Base-by-base conservation (phyloP, 2,329 filamentous ascomycete genomes). In the Beauveria bassiana region DNA sequence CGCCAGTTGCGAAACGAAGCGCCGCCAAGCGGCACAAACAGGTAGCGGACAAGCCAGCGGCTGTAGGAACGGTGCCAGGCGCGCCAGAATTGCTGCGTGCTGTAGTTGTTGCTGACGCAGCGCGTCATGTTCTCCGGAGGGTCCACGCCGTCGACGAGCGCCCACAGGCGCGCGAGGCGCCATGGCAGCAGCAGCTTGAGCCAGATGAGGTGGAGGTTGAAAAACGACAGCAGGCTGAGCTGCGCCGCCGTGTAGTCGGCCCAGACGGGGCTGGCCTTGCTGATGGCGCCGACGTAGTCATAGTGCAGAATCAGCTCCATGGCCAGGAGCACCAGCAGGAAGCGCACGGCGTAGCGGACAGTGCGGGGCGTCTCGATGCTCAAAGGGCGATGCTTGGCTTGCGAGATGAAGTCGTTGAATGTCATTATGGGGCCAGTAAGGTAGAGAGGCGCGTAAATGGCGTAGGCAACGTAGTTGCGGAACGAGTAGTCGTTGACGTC, bases 111-210 rank as follows among this genome's bases (percentile, higher is more conserved):
- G 70, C 87, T 93, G 76, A 97, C 91, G 75, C 96, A 99, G 67
- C 95, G 90, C 60, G 97, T 85, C 91, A 99, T 97, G 77, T 99
- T 99, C 77, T 99, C 95, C 0, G 95, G 93, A 0, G 95, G 91
- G 70, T 99, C 95, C 67, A 99, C 86, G 64, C 90, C 91, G 72
- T 99, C 95, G 18, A 93, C 72, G 4, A 99, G 82, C 0, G 91
- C 82, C 95, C 95, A 99, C n/a, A 99, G 85, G 5, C 96, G 90
- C 83, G 98, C 98, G 73, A 98, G 88, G n/a, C 95, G 89, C 93
- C 93, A 99, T 1, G 95, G 95, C 8, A 99, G 85, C 5, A 99
- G 86, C 1, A 99, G 86, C 73, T 99, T 99, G 52, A 99, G 82
- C 96, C 96, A 99, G 73, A 99, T 96, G 71, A 97, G 86, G 76